Percentiles rank a stretch among this genome's conserved stretches.
phyloP scores from a whole-genome alignment of 768 basidiomycete species.

The Calocera cornea region DNA sequence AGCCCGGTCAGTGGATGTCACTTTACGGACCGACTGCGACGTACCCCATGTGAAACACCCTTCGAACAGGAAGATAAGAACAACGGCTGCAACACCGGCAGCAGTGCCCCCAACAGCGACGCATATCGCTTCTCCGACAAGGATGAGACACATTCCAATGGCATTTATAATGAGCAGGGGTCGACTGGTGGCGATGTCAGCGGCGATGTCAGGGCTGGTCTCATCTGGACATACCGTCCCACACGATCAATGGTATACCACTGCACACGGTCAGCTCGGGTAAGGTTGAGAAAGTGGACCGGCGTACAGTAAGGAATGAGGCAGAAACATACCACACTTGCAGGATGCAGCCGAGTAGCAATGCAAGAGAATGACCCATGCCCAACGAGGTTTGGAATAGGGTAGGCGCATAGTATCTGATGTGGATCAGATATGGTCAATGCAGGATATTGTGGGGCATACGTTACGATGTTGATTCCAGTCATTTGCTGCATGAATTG shows the following conservation, averaged over 20 bases:
- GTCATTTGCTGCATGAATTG: conserved; percentile 3
- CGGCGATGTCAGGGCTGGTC: neutral
- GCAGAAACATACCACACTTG: neutral
- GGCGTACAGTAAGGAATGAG: neutral
- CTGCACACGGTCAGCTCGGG: neutral
- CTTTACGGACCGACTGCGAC: neutral
- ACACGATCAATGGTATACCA: neutral
- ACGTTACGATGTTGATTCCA: neutral
- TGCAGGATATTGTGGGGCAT: neutral
- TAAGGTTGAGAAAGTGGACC: neutral
- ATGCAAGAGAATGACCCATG: neutral
- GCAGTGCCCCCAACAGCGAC: neutral
- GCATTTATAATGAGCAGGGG: neutral
- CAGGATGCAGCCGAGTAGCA: neutral
- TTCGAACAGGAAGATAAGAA: neutral
- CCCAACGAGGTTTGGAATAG: neutral
- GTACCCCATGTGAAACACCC: neutral
- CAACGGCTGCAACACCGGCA: neutral
- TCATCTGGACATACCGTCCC: neutral
- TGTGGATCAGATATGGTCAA: too few relatives aligned
- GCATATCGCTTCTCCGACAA: neutral
- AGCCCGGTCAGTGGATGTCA: neutral
- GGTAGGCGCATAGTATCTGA: neutral
- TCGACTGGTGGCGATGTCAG: neutral
- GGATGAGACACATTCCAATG: neutral